A percentile compares a stretch with the other conserved stretches of the same genome.
Evolutionary conservation across 495 filamentous ascomycete genomes (phyloP).

Genomic region (Daldinia loculata): DNA sequence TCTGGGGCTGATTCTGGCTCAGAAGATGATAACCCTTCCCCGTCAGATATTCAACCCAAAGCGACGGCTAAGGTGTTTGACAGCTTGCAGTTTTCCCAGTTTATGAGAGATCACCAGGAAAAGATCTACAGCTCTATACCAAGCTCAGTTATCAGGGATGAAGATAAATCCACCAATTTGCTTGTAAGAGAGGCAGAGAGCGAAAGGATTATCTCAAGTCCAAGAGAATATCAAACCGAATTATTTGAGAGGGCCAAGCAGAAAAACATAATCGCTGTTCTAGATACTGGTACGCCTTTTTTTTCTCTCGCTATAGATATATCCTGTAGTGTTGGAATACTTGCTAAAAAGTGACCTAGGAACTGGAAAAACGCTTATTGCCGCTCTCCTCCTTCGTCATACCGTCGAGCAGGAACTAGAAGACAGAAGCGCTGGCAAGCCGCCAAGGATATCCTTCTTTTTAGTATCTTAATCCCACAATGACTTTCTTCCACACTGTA

Average conservation of each 20-base stretch:
- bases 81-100: constrained; percentile 42
- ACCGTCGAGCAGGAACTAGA: constrained; percentile 81
- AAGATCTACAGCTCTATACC: constrained; percentile 41
- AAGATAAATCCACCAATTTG: constrained; percentile 38
- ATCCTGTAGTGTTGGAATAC: background rate
- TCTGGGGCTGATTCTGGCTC: constrained; percentile 25
- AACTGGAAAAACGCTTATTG: constrained; percentile 96
- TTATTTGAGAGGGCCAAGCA: constrained; percentile 88
- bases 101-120: constrained; percentile 37
- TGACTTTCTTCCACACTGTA: background rate
- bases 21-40: constrained; percentile 39
- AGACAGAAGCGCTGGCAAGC: constrained; percentile 66
- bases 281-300: constrained; percentile 77
- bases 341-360: constrained; percentile 58
- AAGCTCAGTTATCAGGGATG: constrained; percentile 20
- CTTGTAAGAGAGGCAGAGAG: constrained; percentile 47
- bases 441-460: constrained; percentile 81
- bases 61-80: constrained; percentile 54
- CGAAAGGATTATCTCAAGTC: constrained; percentile 69
- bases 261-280: constrained; percentile 90
- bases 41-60: constrained; percentile 34
- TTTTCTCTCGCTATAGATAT: background rate
- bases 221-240: constrained; percentile 91
- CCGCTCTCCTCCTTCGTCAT: constrained; percentile 83
- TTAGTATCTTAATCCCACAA: constrained; percentile 59